These are phyloP conservation scores for Helenozyma baotianmanensis DNA, from an alignment of 805 yeast species.

Conservation along the genomic window DNA sequence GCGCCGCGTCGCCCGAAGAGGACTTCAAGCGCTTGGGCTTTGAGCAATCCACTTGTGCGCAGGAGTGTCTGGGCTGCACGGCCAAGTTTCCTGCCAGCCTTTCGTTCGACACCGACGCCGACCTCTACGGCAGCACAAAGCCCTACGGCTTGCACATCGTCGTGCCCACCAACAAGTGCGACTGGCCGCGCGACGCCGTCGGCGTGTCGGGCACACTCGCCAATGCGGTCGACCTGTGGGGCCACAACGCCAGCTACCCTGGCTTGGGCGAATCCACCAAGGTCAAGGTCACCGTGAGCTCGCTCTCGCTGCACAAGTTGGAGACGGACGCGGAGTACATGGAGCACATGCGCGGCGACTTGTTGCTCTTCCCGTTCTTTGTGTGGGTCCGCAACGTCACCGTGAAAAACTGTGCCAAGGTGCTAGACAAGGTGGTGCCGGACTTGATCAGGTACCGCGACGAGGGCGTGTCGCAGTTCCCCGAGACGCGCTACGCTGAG, in stretches of 20 bases:
- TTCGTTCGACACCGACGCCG: constrained; percentile 39
- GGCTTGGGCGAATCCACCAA: constrained; percentile 18
- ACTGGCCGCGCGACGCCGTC: constrained; percentile 79
- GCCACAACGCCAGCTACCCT: constrained; percentile 13
- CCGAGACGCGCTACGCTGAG: constrained; percentile 5
- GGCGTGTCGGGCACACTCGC: constrained; percentile 43
- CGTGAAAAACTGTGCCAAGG: constrained; percentile 36
- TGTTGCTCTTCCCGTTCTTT: constrained; percentile 69
- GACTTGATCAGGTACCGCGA: constrained; percentile 26
- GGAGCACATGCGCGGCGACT: constrained; percentile 47
- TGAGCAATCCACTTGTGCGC: constrained; percentile 43
- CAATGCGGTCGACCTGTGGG: constrained; percentile 38
- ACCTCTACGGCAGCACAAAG: constrained; percentile 66
- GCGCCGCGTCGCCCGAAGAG: constrained; percentile 11
- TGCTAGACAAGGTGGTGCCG: constrained; percentile 44
- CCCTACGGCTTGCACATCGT: constrained; percentile 69
- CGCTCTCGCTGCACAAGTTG: constrained; percentile 44
- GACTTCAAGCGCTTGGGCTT: constrained; percentile 17
- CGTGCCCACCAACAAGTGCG: constrained; percentile 77
- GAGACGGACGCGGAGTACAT: constrained; percentile 39
- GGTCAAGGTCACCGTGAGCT: constrained; percentile 52
- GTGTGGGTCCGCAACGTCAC: constrained; percentile 58
- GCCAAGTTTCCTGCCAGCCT: constrained; percentile 49
- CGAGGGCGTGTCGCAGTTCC: constrained; percentile 5
- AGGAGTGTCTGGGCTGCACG: constrained; percentile 53